Conservation (phyloP, 495 filamentous ascomycete species). For the Aspergillus homomorphus region DNA sequence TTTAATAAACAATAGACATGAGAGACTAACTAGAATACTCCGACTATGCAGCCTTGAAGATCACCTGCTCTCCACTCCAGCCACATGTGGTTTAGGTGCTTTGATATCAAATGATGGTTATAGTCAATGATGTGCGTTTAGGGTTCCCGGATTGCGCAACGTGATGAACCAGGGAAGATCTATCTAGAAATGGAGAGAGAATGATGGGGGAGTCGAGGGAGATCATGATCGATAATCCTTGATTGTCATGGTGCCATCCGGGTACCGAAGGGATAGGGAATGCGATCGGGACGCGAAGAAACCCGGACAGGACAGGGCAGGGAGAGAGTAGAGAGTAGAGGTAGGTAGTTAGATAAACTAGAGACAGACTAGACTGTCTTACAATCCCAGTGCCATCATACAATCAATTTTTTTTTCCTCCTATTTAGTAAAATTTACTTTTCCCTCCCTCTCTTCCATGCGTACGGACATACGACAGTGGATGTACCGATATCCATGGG, state of each 20-base stretch:
- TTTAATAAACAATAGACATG: slow-evolving; percentile 10
- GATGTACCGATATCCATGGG: slow-evolving; percentile 3
- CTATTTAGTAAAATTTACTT: neutral
- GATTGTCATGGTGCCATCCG: slow-evolving; percentile 7
- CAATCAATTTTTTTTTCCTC: slow-evolving; percentile 7
- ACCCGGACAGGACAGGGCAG: neutral
- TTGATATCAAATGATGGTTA: neutral
- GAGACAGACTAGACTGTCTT: neutral
- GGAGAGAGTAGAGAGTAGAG: neutral
- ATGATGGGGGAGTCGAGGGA: neutral
- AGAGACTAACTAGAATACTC: slow-evolving; percentile 14
- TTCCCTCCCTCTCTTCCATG: neutral
- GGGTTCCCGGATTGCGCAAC: neutral
- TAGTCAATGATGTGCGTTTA: neutral
- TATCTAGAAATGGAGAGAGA: neutral
- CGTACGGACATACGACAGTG: slow-evolving; percentile 1
- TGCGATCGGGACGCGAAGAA: slow-evolving; percentile 21
- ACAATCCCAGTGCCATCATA: slow-evolving; percentile 7
- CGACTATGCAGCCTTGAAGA: slow-evolving; percentile 21
- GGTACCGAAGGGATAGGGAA: slow-evolving; percentile 6
- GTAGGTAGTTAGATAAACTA: neutral
- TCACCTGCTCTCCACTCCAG: slow-evolving; percentile 11
- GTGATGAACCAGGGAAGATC: slow-evolving; percentile 6
- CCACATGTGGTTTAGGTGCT: neutral
- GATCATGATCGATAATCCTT: neutral